These are phyloP conservation scores for Fagus sylvatica DNA, from an alignment of 306 rosid genomes.

Conservation along the genomic window DNA sequence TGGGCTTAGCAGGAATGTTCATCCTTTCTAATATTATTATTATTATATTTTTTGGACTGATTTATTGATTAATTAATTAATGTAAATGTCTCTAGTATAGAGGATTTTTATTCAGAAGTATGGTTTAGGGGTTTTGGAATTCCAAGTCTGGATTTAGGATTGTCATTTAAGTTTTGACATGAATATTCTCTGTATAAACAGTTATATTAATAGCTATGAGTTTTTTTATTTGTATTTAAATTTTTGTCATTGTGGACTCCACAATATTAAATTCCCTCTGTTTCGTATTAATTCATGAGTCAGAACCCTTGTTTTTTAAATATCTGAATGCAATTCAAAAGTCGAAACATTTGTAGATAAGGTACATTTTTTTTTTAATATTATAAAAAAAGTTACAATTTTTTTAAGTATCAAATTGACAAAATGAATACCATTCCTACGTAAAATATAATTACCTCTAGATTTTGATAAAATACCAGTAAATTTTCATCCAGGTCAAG, in stretches of 20 bases:
- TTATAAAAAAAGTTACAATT: too few relatives aligned
- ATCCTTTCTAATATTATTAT: slow-evolving; percentile 54
- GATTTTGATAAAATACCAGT: too few relatives aligned
- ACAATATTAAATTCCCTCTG: not conserved
- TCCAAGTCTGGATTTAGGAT: not conserved
- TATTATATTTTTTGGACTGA: not conserved
- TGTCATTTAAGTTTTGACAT: not conserved
- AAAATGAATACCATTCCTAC: too few relatives aligned
- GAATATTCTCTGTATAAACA: not conserved
- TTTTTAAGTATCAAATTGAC: too few relatives aligned
- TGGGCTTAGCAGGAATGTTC: slow-evolving; percentile 66
- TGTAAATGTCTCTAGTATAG: slow-evolving; percentile 21
- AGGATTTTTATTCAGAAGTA: not conserved
- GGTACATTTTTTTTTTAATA: too few relatives aligned
- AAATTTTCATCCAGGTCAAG: too few relatives aligned
- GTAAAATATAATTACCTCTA: too few relatives aligned
- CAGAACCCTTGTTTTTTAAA: too few relatives aligned
- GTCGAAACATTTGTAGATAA: too few relatives aligned
- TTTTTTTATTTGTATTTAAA: not conserved
- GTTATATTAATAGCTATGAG: not conserved
- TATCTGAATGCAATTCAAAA: too few relatives aligned
- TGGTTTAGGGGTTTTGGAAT: not conserved
- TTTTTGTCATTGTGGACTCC: not conserved
- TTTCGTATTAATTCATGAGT: not conserved
- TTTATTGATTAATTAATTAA: slow-evolving; percentile 9